Base-by-base conservation (phyloP, 2,329 filamentous ascomycete genomes). In the Fusarium vanettenii region DNA sequence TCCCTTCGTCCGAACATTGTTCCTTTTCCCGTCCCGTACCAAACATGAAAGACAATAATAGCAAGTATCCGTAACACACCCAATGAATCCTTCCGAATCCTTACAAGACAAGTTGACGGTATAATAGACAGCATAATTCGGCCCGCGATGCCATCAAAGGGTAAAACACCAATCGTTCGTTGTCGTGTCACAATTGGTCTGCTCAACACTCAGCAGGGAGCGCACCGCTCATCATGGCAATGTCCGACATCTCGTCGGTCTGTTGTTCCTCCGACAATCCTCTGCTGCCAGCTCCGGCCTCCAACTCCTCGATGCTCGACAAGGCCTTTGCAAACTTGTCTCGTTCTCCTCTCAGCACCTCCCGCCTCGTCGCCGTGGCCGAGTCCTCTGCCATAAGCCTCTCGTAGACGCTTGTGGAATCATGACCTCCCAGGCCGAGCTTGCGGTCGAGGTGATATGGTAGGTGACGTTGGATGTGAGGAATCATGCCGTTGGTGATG, bases 341-440 rank as follows among this genome's bases (percentile, higher is more conserved):
- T 57, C 81, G 81, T 69, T 88, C 86, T 3, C 76, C 74, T 72
- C 86, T 87, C 35, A 88, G 81, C 13, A 79, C 81, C 33, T 85
- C 81, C 2, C 87, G 81, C 60, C 79, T 81, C 6, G 72, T 73
- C 0, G 87, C 87, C 0, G 85, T 88, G 0, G 76, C 79, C 3
- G 81, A 77, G 62, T 89, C 86, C 64, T 89, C 87, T 25, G 85
- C 86, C 87, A 89, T 88, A 6, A 89, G 81, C 20, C 79, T 80
- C 61, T 82, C 79, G 66, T 85, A 88, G 3, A 84, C 77, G 1
- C 65, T 70, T 43, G 63, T 50, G 13, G 80, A 77, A 27, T 81
- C 74, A 1, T 77, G 65, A 2, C 81, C 79, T 7, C 81, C 73
- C 10, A 89, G 74, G 1, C 85, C 86, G 1, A 89, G 82, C 72